Evolutionary conservation across 108 stramenopile genomes (phyloP).

Genomic region (Nannochloropsis oceanica): DNA sequence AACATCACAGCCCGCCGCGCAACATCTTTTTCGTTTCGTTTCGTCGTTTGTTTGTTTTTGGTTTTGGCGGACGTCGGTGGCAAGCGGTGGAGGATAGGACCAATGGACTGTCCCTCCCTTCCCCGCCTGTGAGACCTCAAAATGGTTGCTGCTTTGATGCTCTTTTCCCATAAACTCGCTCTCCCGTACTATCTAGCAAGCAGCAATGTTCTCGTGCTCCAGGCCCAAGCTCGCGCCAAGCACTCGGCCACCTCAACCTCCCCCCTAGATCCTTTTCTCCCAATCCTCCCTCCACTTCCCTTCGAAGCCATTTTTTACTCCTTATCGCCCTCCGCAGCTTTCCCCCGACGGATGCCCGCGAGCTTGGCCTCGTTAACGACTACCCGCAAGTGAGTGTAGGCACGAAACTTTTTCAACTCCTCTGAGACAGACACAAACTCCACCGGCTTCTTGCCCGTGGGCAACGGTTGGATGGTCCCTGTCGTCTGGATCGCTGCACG

Average conservation of each 20-base stretch:
- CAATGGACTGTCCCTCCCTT: too few relatives aligned
- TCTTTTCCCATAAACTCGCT: too few relatives aligned
- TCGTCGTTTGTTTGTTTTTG: too few relatives aligned
- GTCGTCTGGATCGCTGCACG: constrained; percentile 44
- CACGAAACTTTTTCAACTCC: constrained; percentile 53
- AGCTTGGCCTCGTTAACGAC: constrained; percentile 36
- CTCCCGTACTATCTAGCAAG: too few relatives aligned
- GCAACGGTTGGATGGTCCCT: neutral
- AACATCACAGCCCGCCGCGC: too few relatives aligned
- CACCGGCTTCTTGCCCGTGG: constrained; percentile 20
- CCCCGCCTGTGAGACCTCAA: too few relatives aligned
- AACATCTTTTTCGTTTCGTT: too few relatives aligned
- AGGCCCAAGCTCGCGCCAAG: too few relatives aligned
- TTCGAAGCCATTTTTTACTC: neutral
- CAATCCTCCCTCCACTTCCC: neutral
- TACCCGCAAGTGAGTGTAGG: constrained; percentile 28
- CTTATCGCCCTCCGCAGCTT: constrained; percentile 24
- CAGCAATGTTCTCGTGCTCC: too few relatives aligned
- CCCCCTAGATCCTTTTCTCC: neutral
- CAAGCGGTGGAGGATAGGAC: too few relatives aligned
- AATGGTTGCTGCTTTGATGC: too few relatives aligned
- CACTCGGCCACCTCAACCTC: neutral
- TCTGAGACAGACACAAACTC: constrained; percentile 59
- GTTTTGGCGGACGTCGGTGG: too few relatives aligned
- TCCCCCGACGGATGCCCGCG: constrained; percentile 24